phyloP scores from a whole-genome alignment of 2,329 filamentous ascomycete species.

The Stromatinia cepivora region DNA sequence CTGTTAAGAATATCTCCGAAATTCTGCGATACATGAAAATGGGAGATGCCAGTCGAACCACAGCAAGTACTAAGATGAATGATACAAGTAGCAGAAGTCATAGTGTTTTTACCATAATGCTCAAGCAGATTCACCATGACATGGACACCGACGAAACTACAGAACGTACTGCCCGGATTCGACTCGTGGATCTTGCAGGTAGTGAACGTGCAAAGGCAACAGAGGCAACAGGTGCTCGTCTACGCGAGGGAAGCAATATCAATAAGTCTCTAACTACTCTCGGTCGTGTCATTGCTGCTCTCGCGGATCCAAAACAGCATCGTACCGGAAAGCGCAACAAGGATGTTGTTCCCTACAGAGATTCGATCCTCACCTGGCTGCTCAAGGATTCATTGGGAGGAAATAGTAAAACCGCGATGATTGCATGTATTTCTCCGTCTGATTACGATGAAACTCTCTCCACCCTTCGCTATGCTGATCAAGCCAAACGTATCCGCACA shows the following conservation, averaged over 20 bases:
- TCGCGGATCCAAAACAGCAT: constrained; percentile 69
- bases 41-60: constrained; percentile 84
- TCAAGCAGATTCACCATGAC: constrained; percentile 98
- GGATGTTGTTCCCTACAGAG: constrained; percentile 86
- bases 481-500: constrained; percentile 95
- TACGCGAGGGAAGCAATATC: constrained; percentile 96
- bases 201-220: constrained; percentile 94
- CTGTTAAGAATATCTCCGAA: constrained; percentile 82
- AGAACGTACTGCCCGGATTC: constrained; percentile 88
- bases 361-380: constrained; percentile 81
- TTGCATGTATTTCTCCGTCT: constrained; percentile 90
- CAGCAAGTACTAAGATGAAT: constrained; percentile 98
- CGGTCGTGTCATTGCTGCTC: constrained; percentile 89
- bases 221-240: constrained; percentile 85
- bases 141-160: constrained; percentile 97
- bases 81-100: constrained; percentile 96
- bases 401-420: constrained; percentile 99
- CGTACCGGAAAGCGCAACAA: constrained; percentile 58
- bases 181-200: constrained; percentile 90
- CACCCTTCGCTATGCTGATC: constrained; percentile 93
- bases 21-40: constrained; percentile 88
- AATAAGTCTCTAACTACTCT: constrained; percentile 98
- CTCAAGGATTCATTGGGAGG: constrained; percentile 94
- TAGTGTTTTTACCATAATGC: constrained; percentile 95
- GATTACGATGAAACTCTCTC: constrained; percentile 98